These are phyloP conservation scores for Nelumbo lutea DNA, from an alignment of 164 flowering plant species.

Conservation along the genomic window DNA sequence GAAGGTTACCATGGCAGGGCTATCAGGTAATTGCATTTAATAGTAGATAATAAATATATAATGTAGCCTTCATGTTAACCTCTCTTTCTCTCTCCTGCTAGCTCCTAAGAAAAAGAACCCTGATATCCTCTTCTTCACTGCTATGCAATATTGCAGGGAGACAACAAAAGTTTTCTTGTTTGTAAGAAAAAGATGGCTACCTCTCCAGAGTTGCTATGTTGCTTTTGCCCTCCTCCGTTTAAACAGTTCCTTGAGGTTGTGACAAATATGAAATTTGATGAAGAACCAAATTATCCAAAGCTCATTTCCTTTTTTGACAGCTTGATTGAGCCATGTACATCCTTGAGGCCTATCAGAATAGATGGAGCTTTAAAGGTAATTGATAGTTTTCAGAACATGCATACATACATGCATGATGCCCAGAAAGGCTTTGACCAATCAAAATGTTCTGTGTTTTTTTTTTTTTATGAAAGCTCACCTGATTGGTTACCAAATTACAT, in stretches of 20 bases:
- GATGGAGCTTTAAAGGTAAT: slow-evolving; percentile 83
- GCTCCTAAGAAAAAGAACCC: no score
- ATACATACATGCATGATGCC: neutral
- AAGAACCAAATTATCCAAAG: slow-evolving; percentile 81
- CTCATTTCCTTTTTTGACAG: slow-evolving; percentile 65
- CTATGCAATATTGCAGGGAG: slow-evolving; percentile 48
- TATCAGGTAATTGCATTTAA: slow-evolving; percentile 48
- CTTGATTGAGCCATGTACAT: slow-evolving; percentile 51
- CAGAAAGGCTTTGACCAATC: no score
- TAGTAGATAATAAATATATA: neutral
- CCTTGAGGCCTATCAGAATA: slow-evolving; percentile 59
- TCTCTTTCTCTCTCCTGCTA: neutral
- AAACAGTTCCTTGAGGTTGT: slow-evolving; percentile 72
- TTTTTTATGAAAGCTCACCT: no score
- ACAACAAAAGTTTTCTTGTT: slow-evolving; percentile 84
- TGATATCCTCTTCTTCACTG: slow-evolving; percentile 1
- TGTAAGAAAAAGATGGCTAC: slow-evolving; percentile 86
- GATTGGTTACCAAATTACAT: no score
- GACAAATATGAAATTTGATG: slow-evolving; percentile 83
- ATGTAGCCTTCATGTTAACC: neutral
- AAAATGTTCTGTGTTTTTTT: no score
- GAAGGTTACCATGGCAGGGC: slow-evolving; percentile 91
- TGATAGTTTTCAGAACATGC: slow-evolving; percentile 5
- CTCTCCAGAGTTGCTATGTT: slow-evolving; percentile 75
- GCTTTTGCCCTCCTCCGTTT: slow-evolving; percentile 75